phyloP scores from a whole-genome alignment of 306 rosid species.

The barrel medic (Medicago truncatula) region DNA sequence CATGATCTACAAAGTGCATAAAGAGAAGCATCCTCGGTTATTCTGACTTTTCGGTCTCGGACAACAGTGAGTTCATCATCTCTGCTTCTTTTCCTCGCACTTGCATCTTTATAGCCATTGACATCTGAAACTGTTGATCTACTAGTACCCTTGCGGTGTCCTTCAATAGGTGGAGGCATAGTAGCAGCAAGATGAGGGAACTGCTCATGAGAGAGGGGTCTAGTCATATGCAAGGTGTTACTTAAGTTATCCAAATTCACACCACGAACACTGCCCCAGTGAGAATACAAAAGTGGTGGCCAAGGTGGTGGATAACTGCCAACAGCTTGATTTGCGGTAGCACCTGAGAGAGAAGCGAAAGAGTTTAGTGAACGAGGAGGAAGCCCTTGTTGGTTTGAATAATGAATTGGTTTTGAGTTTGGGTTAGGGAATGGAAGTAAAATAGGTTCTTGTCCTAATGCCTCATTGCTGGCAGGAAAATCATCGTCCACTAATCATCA shows the following conservation, averaged over 20 bases:
- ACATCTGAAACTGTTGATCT: slow-evolving; percentile 55
- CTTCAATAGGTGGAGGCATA: slow-evolving; percentile 37
- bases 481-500: too few species aligned
- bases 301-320: slow-evolving; percentile 50
- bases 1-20: slow-evolving; percentile 91
- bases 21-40: slow-evolving; percentile 77
- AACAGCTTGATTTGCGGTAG: slow-evolving; percentile 37
- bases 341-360: slow-evolving; percentile 60
- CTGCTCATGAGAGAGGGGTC: slow-evolving; percentile 53
- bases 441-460: too few species aligned
- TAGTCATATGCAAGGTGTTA: slow-evolving; percentile 49
- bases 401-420: not conserved
- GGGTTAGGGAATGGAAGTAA: not conserved
- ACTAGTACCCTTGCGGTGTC: slow-evolving; percentile 57
- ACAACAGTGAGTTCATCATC: slow-evolving; percentile 55
- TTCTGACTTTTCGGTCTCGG: slow-evolving; percentile 71
- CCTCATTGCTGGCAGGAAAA: too few species aligned
- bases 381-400: not conserved
- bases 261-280: slow-evolving; percentile 43
- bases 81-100: slow-evolving; percentile 64
- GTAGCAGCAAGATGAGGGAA: slow-evolving; percentile 46
- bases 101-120: slow-evolving; percentile 64
- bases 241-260: slow-evolving; percentile 50
- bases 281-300: slow-evolving; percentile 48
- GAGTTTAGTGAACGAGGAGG: slow-evolving; percentile 49